phyloP scores from a whole-genome alignment of 2,329 filamentous ascomycete genomes.

The Falciphora oryzae region DNA sequence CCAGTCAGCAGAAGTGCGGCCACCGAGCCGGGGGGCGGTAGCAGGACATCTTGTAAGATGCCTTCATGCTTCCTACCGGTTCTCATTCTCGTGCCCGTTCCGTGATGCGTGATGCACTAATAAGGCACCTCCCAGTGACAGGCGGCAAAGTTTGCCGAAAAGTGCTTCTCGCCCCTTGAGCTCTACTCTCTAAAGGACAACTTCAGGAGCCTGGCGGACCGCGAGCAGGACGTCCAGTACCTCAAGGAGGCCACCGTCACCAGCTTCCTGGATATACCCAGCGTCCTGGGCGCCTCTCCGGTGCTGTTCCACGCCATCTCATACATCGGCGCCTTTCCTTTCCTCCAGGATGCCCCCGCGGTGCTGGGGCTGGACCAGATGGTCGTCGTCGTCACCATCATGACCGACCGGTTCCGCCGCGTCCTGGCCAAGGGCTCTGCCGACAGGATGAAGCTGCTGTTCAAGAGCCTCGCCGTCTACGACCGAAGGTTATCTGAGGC shows the following conservation, averaged over 20 bases:
- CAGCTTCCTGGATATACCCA: conserved; percentile 68
- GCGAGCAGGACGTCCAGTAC: conserved; percentile 55
- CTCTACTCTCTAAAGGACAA: conserved; percentile 69
- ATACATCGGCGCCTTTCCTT: conserved; percentile 68
- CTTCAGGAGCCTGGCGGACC: conserved; percentile 63
- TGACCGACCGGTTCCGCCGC: conserved; percentile 63
- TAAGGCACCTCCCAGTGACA: conserved; percentile 25
- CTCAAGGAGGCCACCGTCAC: conserved; percentile 66
- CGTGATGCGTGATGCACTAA: not conserved
- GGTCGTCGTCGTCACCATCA: conserved; percentile 65
- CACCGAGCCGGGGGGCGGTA: conserved; percentile 45
- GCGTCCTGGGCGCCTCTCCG: conserved; percentile 60
- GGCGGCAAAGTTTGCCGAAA: conserved; percentile 60
- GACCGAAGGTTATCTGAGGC: conserved; percentile 49
- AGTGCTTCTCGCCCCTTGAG: conserved; percentile 66
- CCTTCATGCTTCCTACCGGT: no score
- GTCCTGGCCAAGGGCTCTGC: conserved; percentile 53
- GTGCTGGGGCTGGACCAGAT: conserved; percentile 65
- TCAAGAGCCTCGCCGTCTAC: conserved; percentile 66
- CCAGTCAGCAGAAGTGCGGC: conserved; percentile 39
- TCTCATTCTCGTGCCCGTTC: no score
- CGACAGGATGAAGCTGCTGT: conserved; percentile 59
- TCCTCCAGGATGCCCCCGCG: conserved; percentile 62
- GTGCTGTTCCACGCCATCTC: conserved; percentile 68
- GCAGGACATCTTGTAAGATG: conserved; percentile 41